phyloP scores from a whole-genome alignment of 164 flowering plant species.

The Warburgia ugandensis region DNA sequence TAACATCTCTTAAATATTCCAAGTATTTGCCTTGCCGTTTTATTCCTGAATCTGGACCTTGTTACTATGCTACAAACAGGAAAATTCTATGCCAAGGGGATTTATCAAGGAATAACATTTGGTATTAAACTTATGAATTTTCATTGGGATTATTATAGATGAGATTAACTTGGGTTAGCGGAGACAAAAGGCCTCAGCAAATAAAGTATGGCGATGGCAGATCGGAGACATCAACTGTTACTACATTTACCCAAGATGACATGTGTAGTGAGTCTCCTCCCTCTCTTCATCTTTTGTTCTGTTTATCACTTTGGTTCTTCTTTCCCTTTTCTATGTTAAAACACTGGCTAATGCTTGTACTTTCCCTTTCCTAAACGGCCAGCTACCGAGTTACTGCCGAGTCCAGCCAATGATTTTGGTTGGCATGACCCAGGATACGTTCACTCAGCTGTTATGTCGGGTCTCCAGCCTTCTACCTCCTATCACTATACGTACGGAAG shows the following conservation, averaged over 20 bases:
- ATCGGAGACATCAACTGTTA: slow-evolving; percentile 38
- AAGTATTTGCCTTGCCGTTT: too few relatives aligned
- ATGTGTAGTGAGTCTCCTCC: slow-evolving; percentile 56
- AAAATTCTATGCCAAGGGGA: too few relatives aligned
- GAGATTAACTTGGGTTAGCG: slow-evolving; percentile 90
- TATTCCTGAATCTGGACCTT: too few relatives aligned
- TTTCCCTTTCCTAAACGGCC: too few relatives aligned
- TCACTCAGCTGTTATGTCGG: slow-evolving; percentile 77
- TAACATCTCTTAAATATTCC: too few relatives aligned
- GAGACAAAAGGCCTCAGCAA: slow-evolving; percentile 53
- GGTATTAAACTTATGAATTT: too few relatives aligned
- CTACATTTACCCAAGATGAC: slow-evolving; percentile 61
- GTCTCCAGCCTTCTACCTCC: slow-evolving; percentile 49
- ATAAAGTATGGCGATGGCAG: slow-evolving; percentile 61
- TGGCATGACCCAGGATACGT: slow-evolving; percentile 98
- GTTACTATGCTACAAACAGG: too few relatives aligned
- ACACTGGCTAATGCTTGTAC: not conserved
- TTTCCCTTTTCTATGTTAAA: too few relatives aligned
- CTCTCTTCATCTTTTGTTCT: not conserved
- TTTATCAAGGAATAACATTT: too few relatives aligned
- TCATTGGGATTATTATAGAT: slow-evolving; percentile 38
- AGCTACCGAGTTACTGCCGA: too few relatives aligned
- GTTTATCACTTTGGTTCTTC: too few relatives aligned
- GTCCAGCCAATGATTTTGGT: slow-evolving; percentile 88
- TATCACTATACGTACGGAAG: slow-evolving; percentile 82